Percentiles rank a stretch among this genome's conserved stretches.
These are phyloP conservation scores for Furcasterigmium furcatum DNA, from an alignment of 2,329 filamentous ascomycete genomes.

Conservation along the genomic window DNA sequence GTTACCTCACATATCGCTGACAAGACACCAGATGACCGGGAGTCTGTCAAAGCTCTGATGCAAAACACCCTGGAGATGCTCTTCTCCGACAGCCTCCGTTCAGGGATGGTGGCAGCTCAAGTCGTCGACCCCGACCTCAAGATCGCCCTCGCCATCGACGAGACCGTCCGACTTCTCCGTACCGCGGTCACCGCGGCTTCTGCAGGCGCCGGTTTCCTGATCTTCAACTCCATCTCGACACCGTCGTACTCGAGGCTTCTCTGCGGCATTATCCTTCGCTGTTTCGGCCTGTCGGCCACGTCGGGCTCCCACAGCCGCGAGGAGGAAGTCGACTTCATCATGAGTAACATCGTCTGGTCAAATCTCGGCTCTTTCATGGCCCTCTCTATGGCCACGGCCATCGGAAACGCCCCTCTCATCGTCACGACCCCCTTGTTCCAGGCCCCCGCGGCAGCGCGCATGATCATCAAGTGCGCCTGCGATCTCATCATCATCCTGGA, in stretches of 20 bases:
- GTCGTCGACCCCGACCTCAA: slow-evolving; percentile 7
- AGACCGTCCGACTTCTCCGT: slow-evolving; percentile 8
- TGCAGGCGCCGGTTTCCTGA: slow-evolving; percentile 1
- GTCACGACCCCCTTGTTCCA: slow-evolving; percentile 7
- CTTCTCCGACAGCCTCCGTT: background rate
- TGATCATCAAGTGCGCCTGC: slow-evolving; percentile 10
- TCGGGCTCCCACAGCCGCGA: too few species aligned
- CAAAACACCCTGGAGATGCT: slow-evolving; percentile 2
- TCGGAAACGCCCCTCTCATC: slow-evolving; percentile 14
- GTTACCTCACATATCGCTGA: background rate
- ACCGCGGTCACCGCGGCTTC: slow-evolving; percentile 3
- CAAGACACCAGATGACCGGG: slow-evolving; percentile 6
- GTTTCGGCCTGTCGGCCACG: slow-evolving; percentile 15
- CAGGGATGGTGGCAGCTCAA: slow-evolving; percentile 7
- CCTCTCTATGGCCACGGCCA: slow-evolving; percentile 14
- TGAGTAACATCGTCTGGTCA: slow-evolving; percentile 15
- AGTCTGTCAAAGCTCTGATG: slow-evolving; percentile 8
- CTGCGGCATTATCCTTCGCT: slow-evolving; percentile 17
- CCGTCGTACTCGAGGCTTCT: slow-evolving; percentile 18
- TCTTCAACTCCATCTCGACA: slow-evolving; percentile 13
- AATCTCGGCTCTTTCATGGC: slow-evolving; percentile 18
- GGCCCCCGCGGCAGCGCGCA: slow-evolving; percentile 4
- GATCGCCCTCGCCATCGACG: slow-evolving; percentile 7
- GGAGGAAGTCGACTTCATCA: slow-evolving; percentile 16
- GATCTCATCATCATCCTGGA: slow-evolving; percentile 8